Base-by-base conservation (phyloP, 83 land plant genomes). In the Larix sibirica region DNA sequence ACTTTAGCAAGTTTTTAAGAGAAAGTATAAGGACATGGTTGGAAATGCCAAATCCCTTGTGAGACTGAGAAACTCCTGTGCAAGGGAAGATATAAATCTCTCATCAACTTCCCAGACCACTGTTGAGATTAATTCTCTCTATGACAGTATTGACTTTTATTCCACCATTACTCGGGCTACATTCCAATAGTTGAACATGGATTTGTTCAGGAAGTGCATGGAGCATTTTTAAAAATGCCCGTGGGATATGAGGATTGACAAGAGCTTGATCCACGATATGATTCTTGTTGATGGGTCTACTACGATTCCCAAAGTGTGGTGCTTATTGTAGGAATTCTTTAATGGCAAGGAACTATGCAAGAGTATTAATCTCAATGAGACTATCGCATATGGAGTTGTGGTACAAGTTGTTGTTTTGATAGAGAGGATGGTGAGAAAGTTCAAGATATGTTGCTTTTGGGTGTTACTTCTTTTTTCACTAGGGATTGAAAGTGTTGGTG, bases 221-320 rank as follows among this genome's bases (percentile, higher is more conserved):
- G 86, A 84, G 79, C 81, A 81, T 0, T 81, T 85, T 36, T 81
- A 85, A 59, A 85, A 86, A 56, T 86, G 88, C 58, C 54, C 83
- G n/a, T 10, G 85, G 31, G 88, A 86, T 60, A 75, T 84, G 18
- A 86, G 82, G 58, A 82, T 86, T 26, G 87, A 86, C n/a, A 86
- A 86, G 81, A 62, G 75, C 17, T 60, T 44, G 13, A 81, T 86
- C 17, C 44, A 83, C 63, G 88, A 86, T 61, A 80, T 86, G 4
- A 83, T 86, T 2, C 80, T 86, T 12, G 87, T 86, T 28, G 85
- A 85, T 3, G 87, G 87, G 33, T 86, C 87, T 1, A 79, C 87
- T 10, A 18, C 82, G 12, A 86, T 86, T 42, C 85, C 87, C 62
- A 86, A 68, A 81, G 87, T 86, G 1, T 85, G 83, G 78, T 64